Percentiles rank a stretch among this genome's conserved stretches.
These are phyloP conservation scores for Termitomyces titanicus DNA, from an alignment of 768 basidiomycete genomes.

Conservation along the genomic window DNA sequence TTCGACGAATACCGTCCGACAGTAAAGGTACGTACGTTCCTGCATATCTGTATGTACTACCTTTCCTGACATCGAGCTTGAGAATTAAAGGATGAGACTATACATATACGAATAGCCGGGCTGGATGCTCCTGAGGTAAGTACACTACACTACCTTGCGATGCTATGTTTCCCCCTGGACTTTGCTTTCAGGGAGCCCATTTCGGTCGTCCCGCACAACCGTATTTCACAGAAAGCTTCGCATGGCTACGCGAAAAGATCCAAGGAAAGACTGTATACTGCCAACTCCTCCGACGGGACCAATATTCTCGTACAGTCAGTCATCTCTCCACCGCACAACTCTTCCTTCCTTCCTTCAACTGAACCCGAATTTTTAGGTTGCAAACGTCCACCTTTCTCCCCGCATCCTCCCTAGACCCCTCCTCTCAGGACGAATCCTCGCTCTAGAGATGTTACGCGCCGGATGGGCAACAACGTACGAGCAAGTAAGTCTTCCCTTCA, in stretches of 20 bases:
- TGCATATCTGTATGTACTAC: background rate
- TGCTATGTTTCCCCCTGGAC: background rate
- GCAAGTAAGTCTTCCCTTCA: conserved; percentile 39
- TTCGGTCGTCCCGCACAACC: conserved; percentile 82
- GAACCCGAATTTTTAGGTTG: conserved; percentile 58
- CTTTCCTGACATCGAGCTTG: background rate
- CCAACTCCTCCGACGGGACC: conserved; percentile 73
- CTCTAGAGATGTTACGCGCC: conserved; percentile 72
- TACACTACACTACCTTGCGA: background rate
- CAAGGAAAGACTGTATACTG: conserved; percentile 62
- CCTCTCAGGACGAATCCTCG: conserved; percentile 44
- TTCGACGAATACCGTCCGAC: conserved; percentile 57
- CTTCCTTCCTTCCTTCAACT: background rate
- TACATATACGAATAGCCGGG: conserved; percentile 86
- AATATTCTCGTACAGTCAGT: conserved; percentile 79
- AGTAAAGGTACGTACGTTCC: conserved; percentile 44
- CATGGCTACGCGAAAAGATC: conserved; percentile 61
- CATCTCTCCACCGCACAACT: background rate
- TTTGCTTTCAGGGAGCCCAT: conserved; percentile 56
- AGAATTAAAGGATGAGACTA: conserved; percentile 79
- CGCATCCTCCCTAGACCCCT: conserved; percentile 50
- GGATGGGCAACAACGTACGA: conserved; percentile 79
- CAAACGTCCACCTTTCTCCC: conserved; percentile 55
- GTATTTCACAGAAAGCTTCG: conserved; percentile 66
- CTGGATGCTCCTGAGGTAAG: conserved; percentile 90